phyloP scores from a whole-genome alignment of 768 basidiomycete species.

The Lactarius quietus region DNA sequence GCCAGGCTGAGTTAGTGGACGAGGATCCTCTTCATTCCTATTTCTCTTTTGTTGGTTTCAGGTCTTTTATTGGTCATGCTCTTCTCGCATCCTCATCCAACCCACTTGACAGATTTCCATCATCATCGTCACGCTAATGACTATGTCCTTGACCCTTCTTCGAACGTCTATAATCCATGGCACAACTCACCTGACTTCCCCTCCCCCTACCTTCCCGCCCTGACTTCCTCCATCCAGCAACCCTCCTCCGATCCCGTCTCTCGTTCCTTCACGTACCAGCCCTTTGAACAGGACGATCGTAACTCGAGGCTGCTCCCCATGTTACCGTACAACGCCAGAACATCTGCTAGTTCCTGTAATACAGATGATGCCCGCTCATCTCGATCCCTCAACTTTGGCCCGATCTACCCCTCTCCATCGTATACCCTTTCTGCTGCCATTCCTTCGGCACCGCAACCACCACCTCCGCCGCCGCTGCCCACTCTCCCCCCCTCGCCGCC shows the following conservation, averaged over 20 bases:
- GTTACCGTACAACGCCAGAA: conserved; percentile 17
- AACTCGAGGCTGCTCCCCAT: conserved; percentile 19
- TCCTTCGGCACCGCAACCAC: conserved; percentile 2
- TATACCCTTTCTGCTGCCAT: conserved; percentile 23
- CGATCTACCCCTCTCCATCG: conserved; percentile 21
- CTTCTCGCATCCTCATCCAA: conserved; percentile 4
- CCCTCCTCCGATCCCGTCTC: conserved; percentile 4
- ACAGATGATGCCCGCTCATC: conserved; percentile 16
- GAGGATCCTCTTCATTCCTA: conserved; percentile 17
- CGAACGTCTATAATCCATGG: conserved; percentile 18
- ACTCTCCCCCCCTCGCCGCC: not conserved
- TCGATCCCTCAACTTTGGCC: conserved; percentile 15
- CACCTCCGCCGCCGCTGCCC: not conserved
- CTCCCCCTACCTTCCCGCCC: conserved; percentile 10
- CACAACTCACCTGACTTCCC: conserved; percentile 13
- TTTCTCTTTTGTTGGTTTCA: conserved; percentile 4
- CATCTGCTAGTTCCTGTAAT: not conserved
- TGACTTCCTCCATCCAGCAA: conserved; percentile 3
- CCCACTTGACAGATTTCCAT: conserved; percentile 14
- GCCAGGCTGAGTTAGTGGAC: conserved; percentile 12
- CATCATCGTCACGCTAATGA: conserved; percentile 10
- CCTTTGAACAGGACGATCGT: conserved; percentile 17
- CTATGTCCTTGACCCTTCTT: not conserved
- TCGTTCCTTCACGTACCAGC: conserved; percentile 15
- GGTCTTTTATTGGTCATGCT: conserved; percentile 15